A percentile compares a stretch with the other conserved stretches of the same genome.
Evolutionary conservation across 805 yeast species (phyloP).

Genomic region (Priceomyces melissophilus): DNA sequence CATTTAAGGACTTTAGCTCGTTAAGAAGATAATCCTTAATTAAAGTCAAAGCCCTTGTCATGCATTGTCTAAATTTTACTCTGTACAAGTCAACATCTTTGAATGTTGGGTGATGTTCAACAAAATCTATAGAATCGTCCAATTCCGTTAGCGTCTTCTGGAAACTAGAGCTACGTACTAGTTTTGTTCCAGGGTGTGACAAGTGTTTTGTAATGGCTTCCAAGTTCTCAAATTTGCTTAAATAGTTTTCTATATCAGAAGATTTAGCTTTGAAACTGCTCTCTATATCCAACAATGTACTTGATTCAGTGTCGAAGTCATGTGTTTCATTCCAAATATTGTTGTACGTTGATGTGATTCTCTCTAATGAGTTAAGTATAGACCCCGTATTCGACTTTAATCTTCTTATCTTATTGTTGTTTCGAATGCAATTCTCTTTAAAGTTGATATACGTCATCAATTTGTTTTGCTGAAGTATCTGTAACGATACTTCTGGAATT

Average conservation of each 20-base stretch:
- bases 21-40: conserved; percentile 61
- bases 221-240: conserved; percentile 64
- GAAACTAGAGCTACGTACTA: conserved; percentile 53
- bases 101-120: conserved; percentile 44
- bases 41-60: conserved; percentile 75
- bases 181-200: conserved; percentile 62
- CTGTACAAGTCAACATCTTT: conserved; percentile 68
- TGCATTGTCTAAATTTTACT: conserved; percentile 75
- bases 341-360: conserved; percentile 50
- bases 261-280: conserved; percentile 39
- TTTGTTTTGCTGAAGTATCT: conserved; percentile 33
- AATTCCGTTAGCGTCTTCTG: conserved; percentile 47
- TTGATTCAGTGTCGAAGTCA: conserved; percentile 59
- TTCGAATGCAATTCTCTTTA: conserved; percentile 27
- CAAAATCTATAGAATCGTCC: conserved; percentile 64
- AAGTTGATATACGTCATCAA: conserved; percentile 34
- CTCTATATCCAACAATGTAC: conserved; percentile 46
- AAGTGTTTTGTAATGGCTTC: conserved; percentile 67
- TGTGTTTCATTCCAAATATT: conserved; percentile 59
- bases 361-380: conserved; percentile 44
- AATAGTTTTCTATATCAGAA: conserved; percentile 42
- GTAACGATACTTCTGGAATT: conserved; percentile 39
- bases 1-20: conserved; percentile 35
- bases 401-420: conserved; percentile 17
- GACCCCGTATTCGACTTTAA: conserved; percentile 46